Conservation (phyloP, 176 grass and related monocot species). For the Musa beccarii region DNA sequence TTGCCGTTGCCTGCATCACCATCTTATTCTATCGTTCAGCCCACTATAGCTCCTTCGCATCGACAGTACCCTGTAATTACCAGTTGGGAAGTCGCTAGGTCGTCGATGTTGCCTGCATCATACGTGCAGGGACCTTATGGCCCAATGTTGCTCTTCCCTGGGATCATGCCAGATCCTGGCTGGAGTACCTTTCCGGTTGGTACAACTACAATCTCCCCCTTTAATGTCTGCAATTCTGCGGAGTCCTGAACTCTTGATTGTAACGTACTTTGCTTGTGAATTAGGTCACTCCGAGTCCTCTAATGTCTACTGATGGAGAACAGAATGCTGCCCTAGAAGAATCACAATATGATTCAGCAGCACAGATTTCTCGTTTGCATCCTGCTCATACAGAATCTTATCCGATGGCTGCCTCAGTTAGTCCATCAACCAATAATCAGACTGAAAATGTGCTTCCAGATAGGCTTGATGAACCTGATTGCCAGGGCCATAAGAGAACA, state of each 20-base stretch:
- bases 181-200: conserved; percentile 78
- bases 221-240: not conserved
- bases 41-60: conserved; percentile 31
- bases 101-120: conserved; percentile 33
- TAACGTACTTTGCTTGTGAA: not conserved
- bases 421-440: conserved; percentile 35
- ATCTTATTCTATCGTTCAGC: conserved; percentile 47
- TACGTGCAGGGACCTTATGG: conserved; percentile 47
- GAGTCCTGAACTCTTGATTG: no score
- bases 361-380: conserved; percentile 27
- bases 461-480: conserved; percentile 59
- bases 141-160: conserved; percentile 55
- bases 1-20: conserved; percentile 17
- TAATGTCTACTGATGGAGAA: not conserved
- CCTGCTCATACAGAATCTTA: conserved; percentile 33
- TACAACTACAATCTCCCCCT: not conserved
- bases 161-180: conserved; percentile 56
- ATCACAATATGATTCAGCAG: conserved; percentile 32
- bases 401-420: conserved; percentile 34
- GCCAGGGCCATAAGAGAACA: conserved; percentile 55
- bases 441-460: conserved; percentile 43
- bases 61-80: conserved; percentile 55
- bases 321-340: conserved; percentile 39
- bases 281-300: conserved; percentile 39
- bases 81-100: conserved; percentile 56